Conservation (phyloP, 352 stramenopile genomes). For the Elongisporangium anandrum region DNA sequence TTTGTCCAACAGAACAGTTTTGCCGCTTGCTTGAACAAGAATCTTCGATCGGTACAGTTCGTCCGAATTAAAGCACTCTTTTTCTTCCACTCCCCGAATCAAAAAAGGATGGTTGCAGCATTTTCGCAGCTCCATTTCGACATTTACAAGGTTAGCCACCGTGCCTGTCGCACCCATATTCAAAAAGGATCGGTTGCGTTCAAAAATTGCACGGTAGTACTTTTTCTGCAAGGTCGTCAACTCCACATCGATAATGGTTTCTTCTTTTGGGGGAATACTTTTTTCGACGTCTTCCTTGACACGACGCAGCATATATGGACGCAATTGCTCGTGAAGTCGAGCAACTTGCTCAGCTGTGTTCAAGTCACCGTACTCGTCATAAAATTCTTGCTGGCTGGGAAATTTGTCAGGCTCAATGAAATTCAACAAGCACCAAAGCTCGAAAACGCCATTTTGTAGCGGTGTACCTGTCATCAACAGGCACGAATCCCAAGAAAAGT, state of each 20-base stretch:
- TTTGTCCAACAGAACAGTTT: constrained; percentile 99
- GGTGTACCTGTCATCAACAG: constrained; percentile 97
- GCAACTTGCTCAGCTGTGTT: constrained; percentile 95
- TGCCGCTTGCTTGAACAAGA: constrained; percentile 88
- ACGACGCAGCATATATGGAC: constrained; percentile 97
- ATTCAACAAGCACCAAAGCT: constrained; percentile 99
- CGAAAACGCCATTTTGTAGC: constrained; percentile 99
- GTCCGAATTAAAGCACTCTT: constrained; percentile 87
- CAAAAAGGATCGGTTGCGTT: constrained; percentile 94
- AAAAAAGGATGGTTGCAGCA: constrained; percentile 99
- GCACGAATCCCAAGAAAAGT: constrained; percentile 87
- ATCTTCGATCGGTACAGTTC: constrained; percentile 68
- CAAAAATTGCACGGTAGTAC: constrained; percentile 97
- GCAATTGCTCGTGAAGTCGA: constrained; percentile 94
- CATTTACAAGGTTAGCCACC: constrained; percentile 97
- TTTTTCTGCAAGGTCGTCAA: constrained; percentile 99
- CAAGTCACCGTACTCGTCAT: constrained; percentile 96
- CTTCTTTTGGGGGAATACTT: constrained; percentile 97
- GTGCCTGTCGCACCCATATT: constrained; percentile 86
- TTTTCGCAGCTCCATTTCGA: constrained; percentile 99
- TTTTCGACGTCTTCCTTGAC: constrained; percentile 99
- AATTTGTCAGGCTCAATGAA: constrained; percentile 98
- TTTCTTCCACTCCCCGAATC: constrained; percentile 96
- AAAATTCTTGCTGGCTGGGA: constrained; percentile 92
- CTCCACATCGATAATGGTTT: constrained; percentile 99